Percentiles rank a stretch among this genome's conserved stretches.
Evolutionary conservation across 2,329 filamentous ascomycete species (phyloP).

Genomic region (Neofusicoccum sp.): DNA sequence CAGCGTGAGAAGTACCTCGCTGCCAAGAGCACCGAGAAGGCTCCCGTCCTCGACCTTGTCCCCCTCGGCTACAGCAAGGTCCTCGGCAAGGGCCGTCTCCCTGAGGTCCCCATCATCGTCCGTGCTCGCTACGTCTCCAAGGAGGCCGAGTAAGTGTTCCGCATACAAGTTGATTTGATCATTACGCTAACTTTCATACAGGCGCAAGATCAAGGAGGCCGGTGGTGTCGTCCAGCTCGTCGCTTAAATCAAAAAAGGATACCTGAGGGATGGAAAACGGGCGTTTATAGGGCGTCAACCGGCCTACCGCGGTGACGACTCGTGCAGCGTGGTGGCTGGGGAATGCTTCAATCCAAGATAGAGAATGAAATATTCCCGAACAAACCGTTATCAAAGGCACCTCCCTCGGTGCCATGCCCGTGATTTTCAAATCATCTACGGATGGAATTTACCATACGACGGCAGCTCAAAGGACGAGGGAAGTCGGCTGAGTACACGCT

Average conservation of each 20-base stretch:
- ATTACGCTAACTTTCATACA: not conserved
- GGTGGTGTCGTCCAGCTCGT: conserved; percentile 95
- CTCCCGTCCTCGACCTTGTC: conserved; percentile 96
- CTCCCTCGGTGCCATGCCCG: not conserved
- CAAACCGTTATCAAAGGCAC: conserved; percentile 37
- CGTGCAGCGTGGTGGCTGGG: conserved; percentile 55
- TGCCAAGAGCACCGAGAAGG: conserved; percentile 80
- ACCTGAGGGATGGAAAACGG: conserved; percentile 12
- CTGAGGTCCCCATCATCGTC: conserved; percentile 89
- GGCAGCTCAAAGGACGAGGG: not conserved
- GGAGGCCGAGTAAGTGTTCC: conserved; percentile 65
- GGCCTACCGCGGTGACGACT: conserved; percentile 21
- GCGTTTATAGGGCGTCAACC: conserved; percentile 16
- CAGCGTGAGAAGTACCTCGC: conserved; percentile 88
- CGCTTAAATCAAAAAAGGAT: conserved; percentile 57
- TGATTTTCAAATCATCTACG: no score
- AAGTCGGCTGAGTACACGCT: not conserved
- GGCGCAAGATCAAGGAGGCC: conserved; percentile 96
- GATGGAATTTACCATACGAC: not conserved
- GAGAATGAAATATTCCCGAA: conserved; percentile 51
- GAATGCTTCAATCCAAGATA: conserved; percentile 27
- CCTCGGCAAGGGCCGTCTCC: conserved; percentile 95
- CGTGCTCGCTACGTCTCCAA: conserved; percentile 93
- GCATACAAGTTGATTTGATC: not conserved
- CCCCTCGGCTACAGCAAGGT: conserved; percentile 98